Conservation (phyloP, 2,329 filamentous ascomycete species). For the Clonostachys sp. region DNA sequence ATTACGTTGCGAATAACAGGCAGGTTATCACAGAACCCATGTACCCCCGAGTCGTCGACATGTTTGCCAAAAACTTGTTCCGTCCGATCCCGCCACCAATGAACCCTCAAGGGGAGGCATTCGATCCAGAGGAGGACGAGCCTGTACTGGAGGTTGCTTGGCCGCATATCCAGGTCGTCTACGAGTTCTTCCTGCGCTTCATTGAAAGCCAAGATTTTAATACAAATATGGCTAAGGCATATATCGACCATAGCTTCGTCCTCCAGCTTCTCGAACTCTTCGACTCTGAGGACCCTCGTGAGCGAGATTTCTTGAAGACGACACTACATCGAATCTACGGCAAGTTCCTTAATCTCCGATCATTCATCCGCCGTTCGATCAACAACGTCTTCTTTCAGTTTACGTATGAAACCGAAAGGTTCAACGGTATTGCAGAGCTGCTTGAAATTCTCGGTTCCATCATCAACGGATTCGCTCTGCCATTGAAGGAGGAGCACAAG, state of each 20-base stretch:
- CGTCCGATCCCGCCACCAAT: conserved; percentile 94
- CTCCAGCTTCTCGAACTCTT: conserved; percentile 95
- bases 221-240: conserved; percentile 98
- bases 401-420: conserved; percentile 95
- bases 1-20: conserved; percentile 97
- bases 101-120: conserved; percentile 96
- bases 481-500: conserved; percentile 98
- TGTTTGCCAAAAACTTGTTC: conserved; percentile 99
- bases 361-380: conserved; percentile 96
- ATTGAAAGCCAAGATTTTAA: conserved; percentile 99
- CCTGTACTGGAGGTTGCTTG: conserved; percentile 96
- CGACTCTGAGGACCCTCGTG: conserved; percentile 94
- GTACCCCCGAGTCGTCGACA: conserved; percentile 97
- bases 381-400: conserved; percentile 99
- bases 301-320: conserved; percentile 96
- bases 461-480: conserved; percentile 96
- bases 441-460: conserved; percentile 97
- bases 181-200: conserved; percentile 98
- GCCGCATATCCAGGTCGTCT: conserved; percentile 99
- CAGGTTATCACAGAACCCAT: conserved; percentile 98
- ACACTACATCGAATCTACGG: conserved; percentile 97
- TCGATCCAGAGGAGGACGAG: conserved; percentile 97
- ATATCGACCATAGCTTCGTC: conserved; percentile 97
- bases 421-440: conserved; percentile 96
- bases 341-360: conserved; percentile 96